Conservation (phyloP, 2,329 filamentous ascomycete genomes). For the Cladobotryum mycophilum region DNA sequence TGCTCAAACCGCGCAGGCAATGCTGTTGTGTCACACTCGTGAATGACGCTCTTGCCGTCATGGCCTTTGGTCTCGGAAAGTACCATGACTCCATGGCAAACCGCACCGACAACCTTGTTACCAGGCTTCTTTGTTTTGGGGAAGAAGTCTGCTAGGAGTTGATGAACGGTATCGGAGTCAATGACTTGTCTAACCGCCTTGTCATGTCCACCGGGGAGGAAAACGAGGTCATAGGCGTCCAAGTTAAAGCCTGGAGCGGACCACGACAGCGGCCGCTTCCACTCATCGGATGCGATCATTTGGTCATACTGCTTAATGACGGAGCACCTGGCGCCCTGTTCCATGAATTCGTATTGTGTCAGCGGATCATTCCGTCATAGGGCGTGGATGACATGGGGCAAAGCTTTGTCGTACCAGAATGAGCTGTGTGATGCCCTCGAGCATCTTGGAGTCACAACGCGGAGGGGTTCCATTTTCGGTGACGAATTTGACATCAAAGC, state of each 20-base stretch:
- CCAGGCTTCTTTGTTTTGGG: constrained; percentile 39
- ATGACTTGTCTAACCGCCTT: constrained; percentile 46
- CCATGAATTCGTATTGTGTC: background rate
- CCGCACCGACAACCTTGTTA: constrained; percentile 39
- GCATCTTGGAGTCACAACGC: constrained; percentile 43
- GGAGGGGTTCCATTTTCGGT: constrained; percentile 44
- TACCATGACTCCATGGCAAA: constrained; percentile 49
- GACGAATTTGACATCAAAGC: constrained; percentile 42
- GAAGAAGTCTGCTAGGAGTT: constrained; percentile 40
- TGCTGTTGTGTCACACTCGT: constrained; percentile 42
- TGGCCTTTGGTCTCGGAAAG: constrained; percentile 36
- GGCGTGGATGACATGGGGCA: too few species aligned
- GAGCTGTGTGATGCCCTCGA: constrained; percentile 42
- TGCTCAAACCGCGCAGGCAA: constrained; percentile 45
- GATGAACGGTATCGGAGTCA: constrained; percentile 40
- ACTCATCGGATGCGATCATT: constrained; percentile 37
- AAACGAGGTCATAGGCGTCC: constrained; percentile 40
- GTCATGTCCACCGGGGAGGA: constrained; percentile 48
- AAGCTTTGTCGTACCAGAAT: constrained; percentile 34
- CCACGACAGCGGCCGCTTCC: constrained; percentile 40
- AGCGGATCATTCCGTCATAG: too few species aligned
- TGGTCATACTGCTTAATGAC: constrained; percentile 35
- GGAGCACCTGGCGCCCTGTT: constrained; percentile 38
- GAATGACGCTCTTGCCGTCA: constrained; percentile 40
- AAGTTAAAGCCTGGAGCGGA: constrained; percentile 37